These are phyloP conservation scores for Mycocentrospora acerina DNA, from an alignment of 2,329 filamentous ascomycete species.

Conservation along the genomic window DNA sequence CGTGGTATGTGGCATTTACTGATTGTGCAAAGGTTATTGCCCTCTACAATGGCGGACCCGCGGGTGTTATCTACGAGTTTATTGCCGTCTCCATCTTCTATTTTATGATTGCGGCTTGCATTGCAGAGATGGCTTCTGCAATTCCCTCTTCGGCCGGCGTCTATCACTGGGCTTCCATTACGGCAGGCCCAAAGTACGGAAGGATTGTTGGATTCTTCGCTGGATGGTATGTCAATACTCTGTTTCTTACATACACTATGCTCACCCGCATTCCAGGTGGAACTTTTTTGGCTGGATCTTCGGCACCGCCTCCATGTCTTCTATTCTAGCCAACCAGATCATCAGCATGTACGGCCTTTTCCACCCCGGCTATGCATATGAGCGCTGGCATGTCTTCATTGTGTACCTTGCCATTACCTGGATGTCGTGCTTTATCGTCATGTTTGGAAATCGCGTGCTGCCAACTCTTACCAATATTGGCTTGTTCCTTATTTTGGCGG, in stretches of 20 bases:
- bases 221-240: conserved; percentile 41
- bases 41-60: conserved; percentile 50
- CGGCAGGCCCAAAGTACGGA: conserved; percentile 50
- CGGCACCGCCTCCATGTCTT: conserved; percentile 45
- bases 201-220: conserved; percentile 52
- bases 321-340: conserved; percentile 49
- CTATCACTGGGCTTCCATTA: conserved; percentile 57
- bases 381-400: conserved; percentile 56
- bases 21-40: conserved; percentile 45
- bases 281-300: conserved; percentile 56
- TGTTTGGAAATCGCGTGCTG: conserved; percentile 58
- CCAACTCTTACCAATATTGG: conserved; percentile 58
- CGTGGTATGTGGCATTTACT: no score
- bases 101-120: conserved; percentile 52
- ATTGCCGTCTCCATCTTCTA: conserved; percentile 55
- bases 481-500: conserved; percentile 54
- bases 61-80: conserved; percentile 51
- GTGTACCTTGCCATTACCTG: conserved; percentile 52
- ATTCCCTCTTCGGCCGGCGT: conserved; percentile 49
- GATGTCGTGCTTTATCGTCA: conserved; percentile 48
- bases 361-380: conserved; percentile 48
- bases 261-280: conserved; percentile 40
- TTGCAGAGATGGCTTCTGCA: conserved; percentile 53
- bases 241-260: background rate
- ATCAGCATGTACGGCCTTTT: conserved; percentile 54